These are phyloP conservation scores for Penicillium brevicompactum DNA, from an alignment of 2,329 filamentous ascomycete species.

Conservation along the genomic window DNA sequence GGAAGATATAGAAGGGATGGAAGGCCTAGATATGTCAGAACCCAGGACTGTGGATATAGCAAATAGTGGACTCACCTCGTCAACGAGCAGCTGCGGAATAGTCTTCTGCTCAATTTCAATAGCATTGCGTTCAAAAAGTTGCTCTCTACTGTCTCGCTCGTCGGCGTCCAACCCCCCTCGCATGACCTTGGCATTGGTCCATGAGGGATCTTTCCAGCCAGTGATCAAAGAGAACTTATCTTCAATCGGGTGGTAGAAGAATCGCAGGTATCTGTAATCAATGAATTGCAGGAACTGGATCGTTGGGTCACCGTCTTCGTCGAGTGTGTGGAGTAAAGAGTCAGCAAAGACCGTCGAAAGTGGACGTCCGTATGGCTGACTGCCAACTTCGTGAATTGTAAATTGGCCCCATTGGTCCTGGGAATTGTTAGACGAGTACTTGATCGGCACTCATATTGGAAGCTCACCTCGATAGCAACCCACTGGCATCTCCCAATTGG, in stretches of 20 bases:
- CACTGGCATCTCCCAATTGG: conserved; percentile 77
- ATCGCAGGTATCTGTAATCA: conserved; percentile 91
- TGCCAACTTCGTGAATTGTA: conserved; percentile 69
- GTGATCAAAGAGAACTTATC: conserved; percentile 86
- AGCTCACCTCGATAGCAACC: conserved; percentile 80
- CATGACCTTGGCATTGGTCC: conserved; percentile 76
- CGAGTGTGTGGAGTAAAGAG: conserved; percentile 58
- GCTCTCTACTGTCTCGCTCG: conserved; percentile 78
- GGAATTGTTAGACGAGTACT: conserved; percentile 27
- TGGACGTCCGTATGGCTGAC: conserved; percentile 61
- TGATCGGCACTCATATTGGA: background rate
- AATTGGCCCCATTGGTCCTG: conserved; percentile 96
- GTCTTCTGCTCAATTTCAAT: conserved; percentile 95
- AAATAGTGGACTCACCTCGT: conserved; percentile 64
- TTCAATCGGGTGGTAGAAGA: conserved; percentile 84
- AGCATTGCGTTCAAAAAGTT: conserved; percentile 84
- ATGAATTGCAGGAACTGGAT: conserved; percentile 74
- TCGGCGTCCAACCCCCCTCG: conserved; percentile 83
- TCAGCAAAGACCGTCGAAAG: conserved; percentile 61
- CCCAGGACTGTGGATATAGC: background rate
- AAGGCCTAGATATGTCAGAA: conserved; percentile 63
- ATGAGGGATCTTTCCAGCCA: conserved; percentile 91
- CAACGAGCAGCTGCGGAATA: conserved; percentile 76
- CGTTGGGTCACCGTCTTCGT: conserved; percentile 74
- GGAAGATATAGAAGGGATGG: conserved; percentile 98